Evolutionary conservation across 768 basidiomycete genomes (phyloP), one percentile per base, ranked within the genome.

Genomic region (Suillus cothurnatus): DNA sequence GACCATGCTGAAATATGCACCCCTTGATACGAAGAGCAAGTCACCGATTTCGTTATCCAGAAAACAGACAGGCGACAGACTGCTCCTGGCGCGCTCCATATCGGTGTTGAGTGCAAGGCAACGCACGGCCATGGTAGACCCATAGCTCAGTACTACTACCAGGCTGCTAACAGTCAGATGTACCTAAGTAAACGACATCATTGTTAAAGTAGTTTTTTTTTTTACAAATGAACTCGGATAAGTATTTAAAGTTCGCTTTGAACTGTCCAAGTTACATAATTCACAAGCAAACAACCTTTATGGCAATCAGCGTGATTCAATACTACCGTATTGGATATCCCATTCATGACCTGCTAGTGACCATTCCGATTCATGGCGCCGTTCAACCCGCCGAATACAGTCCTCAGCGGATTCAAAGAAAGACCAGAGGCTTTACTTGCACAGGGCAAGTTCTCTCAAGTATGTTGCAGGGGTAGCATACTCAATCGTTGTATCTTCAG

Each of bases 341-440:
- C 12, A 11, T 49, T 23, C 12, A 47, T 17, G 56, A 36, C 34
- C 55, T 57, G 49, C 49, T 6, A 26, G 49, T 50, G 21, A 57
- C 23, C 56, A 39, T 19, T 28, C 23, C 26, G 15, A 59, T 6
- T 31, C 39, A 80, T 79, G 78, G 70, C 76, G 1, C 79, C 79
- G 26, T 80, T 80, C 58, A 64, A 68, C 28, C 41, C 61, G 12
- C 73, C 76, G 11, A 69, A 63, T 5, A 45, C 60, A 12, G 66
- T 79, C 17, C 66, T 80, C 43, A 66, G 61, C 19, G 73, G 78
- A 63, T 69, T 78, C 68, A 80, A 79, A 67, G 78, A 81, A 67
- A 71, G 77, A 56, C 67, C 76, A 8, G 73, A 79, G 61, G 71
- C 77, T n/a, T 65, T 81, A 21, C 70, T 74, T 8, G 66, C 69